Evolutionary conservation across 768 basidiomycete species (phyloP).

Genomic region (Brasilioporus rufonigricans): DNA sequence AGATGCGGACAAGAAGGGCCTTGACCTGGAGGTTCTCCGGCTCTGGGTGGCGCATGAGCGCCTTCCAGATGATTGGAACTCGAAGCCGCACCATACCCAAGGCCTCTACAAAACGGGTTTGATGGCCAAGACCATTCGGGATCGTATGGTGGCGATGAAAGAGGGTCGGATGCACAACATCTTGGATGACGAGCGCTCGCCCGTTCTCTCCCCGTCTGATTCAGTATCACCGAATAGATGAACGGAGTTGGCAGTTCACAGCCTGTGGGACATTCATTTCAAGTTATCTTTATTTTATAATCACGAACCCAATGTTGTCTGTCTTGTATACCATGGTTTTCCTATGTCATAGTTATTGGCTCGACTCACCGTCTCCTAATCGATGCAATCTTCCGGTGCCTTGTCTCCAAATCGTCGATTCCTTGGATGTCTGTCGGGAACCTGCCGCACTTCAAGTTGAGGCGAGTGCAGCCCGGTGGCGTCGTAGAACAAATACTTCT

Average conservation of each 20-base stretch:
- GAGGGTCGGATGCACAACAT: constrained; percentile 15
- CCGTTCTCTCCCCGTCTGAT: constrained; percentile 3
- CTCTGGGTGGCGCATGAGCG: constrained; percentile 55
- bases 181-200: constrained; percentile 13
- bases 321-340: background rate
- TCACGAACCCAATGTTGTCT: too few species aligned
- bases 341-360: background rate
- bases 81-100: constrained; percentile 32
- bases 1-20: constrained; percentile 37
- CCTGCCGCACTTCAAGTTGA: too few species aligned
- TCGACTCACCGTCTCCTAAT: background rate
- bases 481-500: too few species aligned
- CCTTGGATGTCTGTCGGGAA: too few species aligned
- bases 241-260: background rate
- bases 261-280: background rate
- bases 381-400: too few species aligned
- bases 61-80: constrained; percentile 45
- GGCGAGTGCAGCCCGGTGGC: too few species aligned
- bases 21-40: constrained; percentile 46
- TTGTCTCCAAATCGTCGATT: too few species aligned
- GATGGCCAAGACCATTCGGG: constrained; percentile 28
- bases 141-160: constrained; percentile 26
- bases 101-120: constrained; percentile 24
- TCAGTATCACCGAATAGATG: background rate
- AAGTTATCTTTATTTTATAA: background rate